Evolutionary conservation across 495 filamentous ascomycete species (phyloP).

Genomic region (Podospora pseudocomata): DNA sequence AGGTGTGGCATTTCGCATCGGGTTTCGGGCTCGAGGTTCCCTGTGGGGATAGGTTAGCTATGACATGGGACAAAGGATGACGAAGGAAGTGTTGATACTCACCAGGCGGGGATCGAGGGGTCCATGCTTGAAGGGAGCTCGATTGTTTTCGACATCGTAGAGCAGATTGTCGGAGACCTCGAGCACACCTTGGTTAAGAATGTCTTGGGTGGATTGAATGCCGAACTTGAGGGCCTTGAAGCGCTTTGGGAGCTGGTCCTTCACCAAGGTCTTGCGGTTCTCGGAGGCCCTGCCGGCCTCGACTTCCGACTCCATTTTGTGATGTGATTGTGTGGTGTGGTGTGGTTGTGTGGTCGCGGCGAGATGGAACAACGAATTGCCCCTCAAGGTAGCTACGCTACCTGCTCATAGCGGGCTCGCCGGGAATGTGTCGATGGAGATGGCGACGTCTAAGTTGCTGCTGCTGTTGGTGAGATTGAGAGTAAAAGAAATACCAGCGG

Average conservation of each 20-base stretch:
- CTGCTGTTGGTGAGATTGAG: no score
- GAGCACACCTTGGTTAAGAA: slow-evolving; percentile 87
- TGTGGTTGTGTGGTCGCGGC: slow-evolving; percentile 1
- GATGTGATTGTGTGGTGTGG: neutral
- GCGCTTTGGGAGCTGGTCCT: slow-evolving; percentile 75
- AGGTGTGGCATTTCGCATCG: slow-evolving; percentile 65
- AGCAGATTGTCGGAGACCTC: slow-evolving; percentile 88
- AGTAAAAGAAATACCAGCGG: neutral
- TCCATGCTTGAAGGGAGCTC: slow-evolving; percentile 70
- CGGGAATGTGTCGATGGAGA: neutral
- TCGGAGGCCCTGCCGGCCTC: slow-evolving; percentile 13
- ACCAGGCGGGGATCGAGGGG: slow-evolving; percentile 79
- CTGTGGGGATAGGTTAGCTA: slow-evolving; percentile 22
- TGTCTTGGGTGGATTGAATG: slow-evolving; percentile 85
- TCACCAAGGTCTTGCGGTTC: slow-evolving; percentile 72
- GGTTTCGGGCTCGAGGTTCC: slow-evolving; percentile 77
- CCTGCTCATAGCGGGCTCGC: slow-evolving; percentile 18
- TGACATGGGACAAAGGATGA: neutral
- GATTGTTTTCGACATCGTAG: slow-evolving; percentile 75
- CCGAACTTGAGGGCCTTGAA: slow-evolving; percentile 94
- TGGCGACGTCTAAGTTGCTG: neutral
- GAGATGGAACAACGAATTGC: neutral
- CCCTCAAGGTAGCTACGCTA: slow-evolving; percentile 17
- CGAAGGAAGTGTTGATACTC: slow-evolving; percentile 8
- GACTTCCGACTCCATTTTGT: slow-evolving; percentile 15